phyloP scores from a whole-genome alignment of 345 rosid species.

The Syzygium oleosum region DNA sequence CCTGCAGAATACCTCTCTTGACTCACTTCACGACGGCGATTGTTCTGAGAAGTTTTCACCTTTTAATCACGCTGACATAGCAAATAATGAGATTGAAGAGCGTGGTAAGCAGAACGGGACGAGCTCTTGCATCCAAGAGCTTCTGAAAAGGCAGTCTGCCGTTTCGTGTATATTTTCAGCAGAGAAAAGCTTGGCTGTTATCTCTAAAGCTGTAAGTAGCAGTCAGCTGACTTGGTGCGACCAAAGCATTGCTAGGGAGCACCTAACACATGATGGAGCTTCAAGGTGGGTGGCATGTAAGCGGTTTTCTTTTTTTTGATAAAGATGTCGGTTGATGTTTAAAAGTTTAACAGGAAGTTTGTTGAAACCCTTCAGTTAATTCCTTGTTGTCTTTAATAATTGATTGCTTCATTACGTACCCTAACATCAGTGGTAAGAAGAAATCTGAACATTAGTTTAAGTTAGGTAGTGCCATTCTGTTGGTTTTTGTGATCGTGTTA shows the following conservation, averaged over 20 bases:
- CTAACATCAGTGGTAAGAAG: not conserved
- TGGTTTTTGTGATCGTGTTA: not conserved
- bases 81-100: not conserved
- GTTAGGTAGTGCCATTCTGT: not conserved
- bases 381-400: not conserved
- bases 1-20: constrained; percentile 6
- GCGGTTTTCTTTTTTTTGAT: not conserved
- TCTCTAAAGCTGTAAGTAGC: constrained; percentile 21
- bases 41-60: constrained; percentile 1
- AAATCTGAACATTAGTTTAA: not conserved
- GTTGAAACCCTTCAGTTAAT: not conserved
- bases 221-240: constrained; percentile 5
- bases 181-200: constrained; percentile 33
- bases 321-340: not conserved
- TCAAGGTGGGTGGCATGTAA: not conserved
- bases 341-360: not conserved
- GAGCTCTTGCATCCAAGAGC: constrained; percentile 19
- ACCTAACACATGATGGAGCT: constrained; percentile 4
- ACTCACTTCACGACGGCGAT: constrained; percentile 1
- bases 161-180: constrained; percentile 37
- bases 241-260: constrained; percentile 15
- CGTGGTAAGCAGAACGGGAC: constrained; percentile 20
- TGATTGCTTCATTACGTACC: not conserved
- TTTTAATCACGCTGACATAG: not conserved
- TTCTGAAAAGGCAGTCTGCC: constrained; percentile 43